Percentiles rank a stretch among this genome's conserved stretches.
These are phyloP conservation scores for Vachellia collinsii DNA, from an alignment of 306 rosid genomes.

Conservation along the genomic window DNA sequence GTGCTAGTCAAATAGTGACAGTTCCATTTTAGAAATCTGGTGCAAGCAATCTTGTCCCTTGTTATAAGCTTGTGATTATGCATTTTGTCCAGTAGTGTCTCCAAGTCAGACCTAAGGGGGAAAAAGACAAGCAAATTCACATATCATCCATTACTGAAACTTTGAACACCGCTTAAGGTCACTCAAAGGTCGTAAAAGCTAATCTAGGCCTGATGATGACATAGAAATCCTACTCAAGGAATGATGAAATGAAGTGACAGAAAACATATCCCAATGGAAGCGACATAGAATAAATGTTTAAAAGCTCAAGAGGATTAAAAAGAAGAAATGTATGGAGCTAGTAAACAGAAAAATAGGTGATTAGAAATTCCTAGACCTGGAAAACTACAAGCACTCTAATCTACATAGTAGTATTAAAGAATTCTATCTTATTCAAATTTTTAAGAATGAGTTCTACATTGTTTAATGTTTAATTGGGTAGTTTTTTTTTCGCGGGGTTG, in stretches of 20 bases:
- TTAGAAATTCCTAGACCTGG: neutral
- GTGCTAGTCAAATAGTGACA: neutral
- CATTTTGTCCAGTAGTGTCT: neutral
- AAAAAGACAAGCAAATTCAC: neutral
- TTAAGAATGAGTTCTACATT: too few species aligned
- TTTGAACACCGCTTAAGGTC: neutral
- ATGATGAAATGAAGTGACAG: neutral
- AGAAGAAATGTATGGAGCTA: too few species aligned
- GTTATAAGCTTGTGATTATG: neutral
- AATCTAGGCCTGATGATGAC: neutral
- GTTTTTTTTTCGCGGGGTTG: neutral
- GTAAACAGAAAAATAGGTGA: neutral
- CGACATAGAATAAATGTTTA: neutral
- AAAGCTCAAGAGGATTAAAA: too few species aligned
- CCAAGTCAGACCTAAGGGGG: neutral
- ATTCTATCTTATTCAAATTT: neutral
- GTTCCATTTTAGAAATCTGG: neutral
- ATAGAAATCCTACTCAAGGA: neutral
- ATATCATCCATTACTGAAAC: neutral
- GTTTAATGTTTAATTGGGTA: neutral
- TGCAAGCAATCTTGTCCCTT: neutral
- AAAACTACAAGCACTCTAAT: neutral
- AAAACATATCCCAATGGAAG: neutral
- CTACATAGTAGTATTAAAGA: neutral
- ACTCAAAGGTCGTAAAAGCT: neutral